A percentile compares a stretch with the other conserved stretches of the same genome.
Conservation (phyloP, 2,329 filamentous ascomycete species). For the Zelopaecilomyces penicillatus region DNA sequence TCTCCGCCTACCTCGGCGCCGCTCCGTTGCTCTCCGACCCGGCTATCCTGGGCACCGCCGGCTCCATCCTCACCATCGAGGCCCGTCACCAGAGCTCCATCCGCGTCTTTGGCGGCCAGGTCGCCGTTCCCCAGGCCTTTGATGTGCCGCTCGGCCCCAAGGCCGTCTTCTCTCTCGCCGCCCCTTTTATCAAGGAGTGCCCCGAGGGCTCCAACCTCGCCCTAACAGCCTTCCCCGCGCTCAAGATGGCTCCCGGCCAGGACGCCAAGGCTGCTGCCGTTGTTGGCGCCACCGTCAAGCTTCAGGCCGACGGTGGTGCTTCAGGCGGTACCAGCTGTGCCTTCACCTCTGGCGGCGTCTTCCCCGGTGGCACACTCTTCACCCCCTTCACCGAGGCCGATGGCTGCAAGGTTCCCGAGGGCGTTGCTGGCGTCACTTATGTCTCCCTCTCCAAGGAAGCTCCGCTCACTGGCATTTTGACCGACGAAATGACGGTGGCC, state of each 20-base stretch:
- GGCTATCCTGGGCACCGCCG: constrained; percentile 56
- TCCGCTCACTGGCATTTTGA: constrained; percentile 42
- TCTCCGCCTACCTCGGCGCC: constrained; percentile 66
- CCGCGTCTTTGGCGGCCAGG: constrained; percentile 47
- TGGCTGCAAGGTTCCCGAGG: constrained; percentile 53
- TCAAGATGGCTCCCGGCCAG: constrained; percentile 42
- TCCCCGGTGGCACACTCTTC: constrained; percentile 52
- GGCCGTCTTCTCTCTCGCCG: constrained; percentile 65
- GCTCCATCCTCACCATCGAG: constrained; percentile 64
- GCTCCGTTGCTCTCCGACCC: constrained; percentile 54
- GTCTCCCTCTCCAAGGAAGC: constrained; percentile 53
- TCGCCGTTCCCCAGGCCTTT: constrained; percentile 59
- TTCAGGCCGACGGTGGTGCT: constrained; percentile 44
- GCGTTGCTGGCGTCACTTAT: constrained; percentile 56
- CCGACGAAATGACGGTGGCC: constrained; percentile 57
- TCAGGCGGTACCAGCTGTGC: constrained; percentile 51
- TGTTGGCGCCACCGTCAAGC: constrained; percentile 20
- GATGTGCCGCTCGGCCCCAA: constrained; percentile 60
- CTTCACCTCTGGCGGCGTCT: constrained; percentile 53
- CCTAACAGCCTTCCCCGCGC: constrained; percentile 53
- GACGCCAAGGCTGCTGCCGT: constrained; percentile 27
- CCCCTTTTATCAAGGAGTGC: constrained; percentile 64
- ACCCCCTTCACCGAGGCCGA: constrained; percentile 41
- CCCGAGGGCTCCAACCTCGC: constrained; percentile 56
- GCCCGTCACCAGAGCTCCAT: constrained; percentile 67